Conservation (phyloP, 2,329 filamentous ascomycete species). For the Exophiala sp. region DNA sequence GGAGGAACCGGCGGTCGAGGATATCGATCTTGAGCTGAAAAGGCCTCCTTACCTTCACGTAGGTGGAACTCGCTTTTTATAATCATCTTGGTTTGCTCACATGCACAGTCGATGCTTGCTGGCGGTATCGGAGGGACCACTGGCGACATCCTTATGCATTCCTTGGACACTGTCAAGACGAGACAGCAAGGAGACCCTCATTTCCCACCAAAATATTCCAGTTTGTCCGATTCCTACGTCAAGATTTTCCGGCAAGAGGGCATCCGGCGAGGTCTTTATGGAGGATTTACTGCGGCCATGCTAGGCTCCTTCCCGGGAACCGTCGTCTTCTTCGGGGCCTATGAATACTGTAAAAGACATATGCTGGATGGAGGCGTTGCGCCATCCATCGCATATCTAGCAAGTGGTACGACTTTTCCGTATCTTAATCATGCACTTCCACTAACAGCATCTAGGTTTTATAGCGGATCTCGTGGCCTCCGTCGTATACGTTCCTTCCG, state of each 20-base stretch:
- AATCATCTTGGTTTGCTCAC: slow-evolving; percentile 14
- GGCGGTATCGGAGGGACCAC: slow-evolving; percentile 89
- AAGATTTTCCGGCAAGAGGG: slow-evolving; percentile 94
- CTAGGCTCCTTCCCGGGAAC: slow-evolving; percentile 91
- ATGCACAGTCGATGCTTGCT: slow-evolving; percentile 79
- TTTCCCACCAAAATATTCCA: slow-evolving; percentile 87
- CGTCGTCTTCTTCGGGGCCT: slow-evolving; percentile 90
- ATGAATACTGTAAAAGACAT: slow-evolving; percentile 88
- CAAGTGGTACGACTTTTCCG: slow-evolving; percentile 59
- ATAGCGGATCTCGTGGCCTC: slow-evolving; percentile 89
- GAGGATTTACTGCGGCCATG: slow-evolving; percentile 88
- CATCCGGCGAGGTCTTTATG: slow-evolving; percentile 78
- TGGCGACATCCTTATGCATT: slow-evolving; percentile 98
- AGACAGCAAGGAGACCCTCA: slow-evolving; percentile 94
- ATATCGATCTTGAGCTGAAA: slow-evolving; percentile 27
- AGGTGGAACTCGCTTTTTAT: slow-evolving; percentile 29
- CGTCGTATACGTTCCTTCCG: slow-evolving; percentile 90
- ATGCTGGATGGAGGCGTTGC: slow-evolving; percentile 82
- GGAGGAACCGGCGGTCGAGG: slow-evolving; percentile 27
- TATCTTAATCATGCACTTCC: not conserved
- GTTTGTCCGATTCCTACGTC: slow-evolving; percentile 83
- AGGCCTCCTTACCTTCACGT: slow-evolving; percentile 64
- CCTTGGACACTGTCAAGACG: slow-evolving; percentile 96
- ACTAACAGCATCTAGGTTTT: slow-evolving; percentile 52
- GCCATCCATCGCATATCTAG: slow-evolving; percentile 79